Evolutionary conservation across 345 rosid species (phyloP), one percentile per base, ranked within the genome.

Genomic region (Cardamine occulta): DNA sequence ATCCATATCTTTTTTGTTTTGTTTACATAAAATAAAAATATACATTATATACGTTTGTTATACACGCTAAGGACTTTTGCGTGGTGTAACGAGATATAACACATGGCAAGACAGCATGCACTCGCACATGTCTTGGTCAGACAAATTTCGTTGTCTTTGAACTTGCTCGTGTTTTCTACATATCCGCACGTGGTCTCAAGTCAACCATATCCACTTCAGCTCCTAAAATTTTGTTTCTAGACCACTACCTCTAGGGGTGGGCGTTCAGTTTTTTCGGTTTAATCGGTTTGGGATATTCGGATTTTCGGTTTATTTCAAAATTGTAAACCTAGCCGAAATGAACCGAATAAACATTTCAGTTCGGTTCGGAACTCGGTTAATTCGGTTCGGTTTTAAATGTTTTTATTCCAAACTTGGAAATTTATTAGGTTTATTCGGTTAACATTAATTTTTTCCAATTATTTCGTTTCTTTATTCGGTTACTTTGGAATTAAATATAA

Each of bases 111-210:
- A 62, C 52, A 69, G 65, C 75, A 68, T 76, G 75, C 70, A 63
- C 58, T 62, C 14, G 75, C 70, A 76, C 74, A 76, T 76, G 80
- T 63, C 59, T 42, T 44, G 42, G 75, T 65, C 80, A 69, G 80
- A 69, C 42, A 62, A 29, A 76, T 44, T 76, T 76, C 52, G 80
- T 62, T 76, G 80, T 69, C 80, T 76, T 63, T 54, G 70, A 61
- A 76, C 70, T 69, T 76, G 68, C 74, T 70, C 58, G 65, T 76
- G 75, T 55, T 76, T 62, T 31, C 57, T 19, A 54, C 59, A 44
- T 63, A 62, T 49, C 32, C 58, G 75, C 80, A 76, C 80, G 80
- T 76, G 75, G 32, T 69, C 70, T 69, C 75, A 52, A 76, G 74
- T 76, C 70, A 76, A 76, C 75, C 58, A 24, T 68, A 68, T 68